Conservation (phyloP, 1,284 basidiomycete genomes). For the Ustilago sp. region DNA sequence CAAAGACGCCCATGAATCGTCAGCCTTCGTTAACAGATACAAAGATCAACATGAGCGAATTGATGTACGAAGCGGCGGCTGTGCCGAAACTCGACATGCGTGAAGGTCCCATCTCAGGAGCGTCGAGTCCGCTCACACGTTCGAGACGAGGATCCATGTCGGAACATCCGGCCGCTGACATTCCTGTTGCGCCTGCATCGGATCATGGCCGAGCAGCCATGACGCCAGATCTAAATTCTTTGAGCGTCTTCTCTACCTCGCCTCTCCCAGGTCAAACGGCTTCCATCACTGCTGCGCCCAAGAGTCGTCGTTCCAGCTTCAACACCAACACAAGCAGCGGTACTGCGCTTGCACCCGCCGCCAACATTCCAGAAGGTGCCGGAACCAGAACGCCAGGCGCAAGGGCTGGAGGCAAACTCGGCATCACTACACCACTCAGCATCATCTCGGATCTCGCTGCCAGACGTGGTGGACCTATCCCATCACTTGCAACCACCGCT, state of each 20-base stretch:
- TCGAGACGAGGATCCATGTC: conserved; percentile 45
- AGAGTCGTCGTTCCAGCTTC: conserved; percentile 50
- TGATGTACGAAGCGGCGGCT: conserved; percentile 61
- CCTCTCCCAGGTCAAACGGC: conserved; percentile 21
- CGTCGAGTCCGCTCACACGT: conserved; percentile 42
- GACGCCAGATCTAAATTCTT: conserved; percentile 13
- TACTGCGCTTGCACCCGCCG: conserved; percentile 31
- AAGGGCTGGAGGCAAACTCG: conserved; percentile 52
- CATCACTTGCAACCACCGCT: conserved; percentile 27
- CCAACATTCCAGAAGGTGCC: conserved; percentile 33
- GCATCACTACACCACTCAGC: conserved; percentile 61
- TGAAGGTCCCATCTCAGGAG: conserved; percentile 36
- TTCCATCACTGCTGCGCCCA: conserved; percentile 18
- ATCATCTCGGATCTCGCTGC: conserved; percentile 69
- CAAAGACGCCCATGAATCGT: conserved; percentile 30
- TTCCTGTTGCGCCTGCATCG: conserved; percentile 55
- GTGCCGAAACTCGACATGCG: conserved; percentile 43
- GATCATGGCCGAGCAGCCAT: conserved; percentile 51
- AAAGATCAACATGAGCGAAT: conserved; percentile 62
- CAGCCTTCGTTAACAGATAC: conserved; percentile 47
- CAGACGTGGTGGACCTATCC: conserved; percentile 53
- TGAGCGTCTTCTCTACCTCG: conserved; percentile 28
- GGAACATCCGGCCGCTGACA: conserved; percentile 29
- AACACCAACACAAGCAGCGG: conserved; percentile 45
- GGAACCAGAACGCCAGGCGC: conserved; percentile 57